A percentile compares a stretch with the other conserved stretches of the same genome.
These are phyloP conservation scores for Heliamphora ciliata DNA, from an alignment of 179 eudicot species.

Conservation along the genomic window DNA sequence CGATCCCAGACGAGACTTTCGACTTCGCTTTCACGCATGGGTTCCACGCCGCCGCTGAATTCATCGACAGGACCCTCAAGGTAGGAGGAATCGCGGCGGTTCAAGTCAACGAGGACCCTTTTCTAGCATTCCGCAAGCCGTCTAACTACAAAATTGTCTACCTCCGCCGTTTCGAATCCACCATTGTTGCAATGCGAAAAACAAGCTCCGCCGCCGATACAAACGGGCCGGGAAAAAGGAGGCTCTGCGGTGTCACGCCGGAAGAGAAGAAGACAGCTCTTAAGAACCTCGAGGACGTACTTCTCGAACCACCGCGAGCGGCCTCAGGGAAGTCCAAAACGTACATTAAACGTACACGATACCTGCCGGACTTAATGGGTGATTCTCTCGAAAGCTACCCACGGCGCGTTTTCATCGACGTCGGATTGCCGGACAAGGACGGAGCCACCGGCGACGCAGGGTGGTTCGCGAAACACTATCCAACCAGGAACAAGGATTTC, in stretches of 20 bases:
- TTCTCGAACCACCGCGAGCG: constrained; percentile 69
- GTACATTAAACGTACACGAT: constrained; percentile 46
- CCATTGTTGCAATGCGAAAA: constrained; percentile 50
- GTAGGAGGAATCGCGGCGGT: constrained; percentile 38
- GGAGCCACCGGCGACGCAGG: constrained; percentile 25
- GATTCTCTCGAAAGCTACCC: constrained; percentile 66
- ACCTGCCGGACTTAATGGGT: constrained; percentile 55
- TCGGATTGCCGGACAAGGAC: constrained; percentile 32
- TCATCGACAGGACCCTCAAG: constrained; percentile 41
- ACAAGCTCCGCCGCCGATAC: neutral
- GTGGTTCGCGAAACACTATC: constrained; percentile 77
- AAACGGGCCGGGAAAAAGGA: constrained; percentile 18
- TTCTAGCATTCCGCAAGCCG: constrained; percentile 21
- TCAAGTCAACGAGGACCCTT: constrained; percentile 31
- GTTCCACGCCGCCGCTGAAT: constrained; percentile 15
- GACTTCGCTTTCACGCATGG: constrained; percentile 41
- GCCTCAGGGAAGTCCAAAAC: constrained; percentile 40
- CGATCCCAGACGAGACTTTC: constrained; percentile 29
- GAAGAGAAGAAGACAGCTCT: constrained; percentile 54
- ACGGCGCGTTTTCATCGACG: constrained; percentile 59
- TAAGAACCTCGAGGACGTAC: constrained; percentile 62
- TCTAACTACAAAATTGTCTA: constrained; percentile 49
- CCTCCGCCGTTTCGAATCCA: constrained; percentile 29
- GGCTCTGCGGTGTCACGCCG: constrained; percentile 27
- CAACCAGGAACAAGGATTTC: constrained; percentile 60